Evolutionary conservation across 2,329 filamentous ascomycete genomes (phyloP).

Genomic region (Pseudogymnoascus sp.): DNA sequence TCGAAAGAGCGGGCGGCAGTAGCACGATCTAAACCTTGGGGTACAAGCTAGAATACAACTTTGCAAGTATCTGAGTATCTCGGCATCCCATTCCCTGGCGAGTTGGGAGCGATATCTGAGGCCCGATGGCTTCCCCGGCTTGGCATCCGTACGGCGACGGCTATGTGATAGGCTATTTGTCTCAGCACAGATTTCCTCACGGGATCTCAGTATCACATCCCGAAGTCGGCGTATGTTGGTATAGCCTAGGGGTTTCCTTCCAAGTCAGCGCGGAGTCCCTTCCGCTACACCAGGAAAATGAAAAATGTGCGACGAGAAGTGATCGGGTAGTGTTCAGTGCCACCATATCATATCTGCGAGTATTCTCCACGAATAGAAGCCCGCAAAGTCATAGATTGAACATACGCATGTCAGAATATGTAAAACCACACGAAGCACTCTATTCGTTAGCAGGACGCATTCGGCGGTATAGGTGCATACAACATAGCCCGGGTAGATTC

Average conservation of each 20-base stretch:
- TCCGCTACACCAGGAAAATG: not conserved
- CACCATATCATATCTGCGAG: not conserved
- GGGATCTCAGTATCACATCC: not conserved
- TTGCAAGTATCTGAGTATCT: not conserved
- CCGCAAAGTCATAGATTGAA: not conserved
- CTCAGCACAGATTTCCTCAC: not conserved
- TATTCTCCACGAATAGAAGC: constrained; percentile 2
- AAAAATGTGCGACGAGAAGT: not conserved
- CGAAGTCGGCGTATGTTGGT: not conserved
- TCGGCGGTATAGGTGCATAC: not conserved
- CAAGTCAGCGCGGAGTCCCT: not conserved
- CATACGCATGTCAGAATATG: not conserved
- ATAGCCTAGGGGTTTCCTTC: not conserved
- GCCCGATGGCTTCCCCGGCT: not conserved
- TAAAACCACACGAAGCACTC: not conserved
- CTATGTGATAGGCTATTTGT: not conserved
- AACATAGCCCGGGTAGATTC: not conserved
- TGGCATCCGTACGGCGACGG: not conserved
- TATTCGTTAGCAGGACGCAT: not conserved
- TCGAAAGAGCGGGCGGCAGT: not conserved
- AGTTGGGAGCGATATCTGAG: not conserved
- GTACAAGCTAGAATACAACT: not conserved
- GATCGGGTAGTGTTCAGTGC: not conserved
- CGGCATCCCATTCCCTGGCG: not conserved
- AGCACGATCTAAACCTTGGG: not conserved